Conservation (phyloP, 2,329 filamentous ascomycete genomes). For the Trichoderma polysporum region DNA sequence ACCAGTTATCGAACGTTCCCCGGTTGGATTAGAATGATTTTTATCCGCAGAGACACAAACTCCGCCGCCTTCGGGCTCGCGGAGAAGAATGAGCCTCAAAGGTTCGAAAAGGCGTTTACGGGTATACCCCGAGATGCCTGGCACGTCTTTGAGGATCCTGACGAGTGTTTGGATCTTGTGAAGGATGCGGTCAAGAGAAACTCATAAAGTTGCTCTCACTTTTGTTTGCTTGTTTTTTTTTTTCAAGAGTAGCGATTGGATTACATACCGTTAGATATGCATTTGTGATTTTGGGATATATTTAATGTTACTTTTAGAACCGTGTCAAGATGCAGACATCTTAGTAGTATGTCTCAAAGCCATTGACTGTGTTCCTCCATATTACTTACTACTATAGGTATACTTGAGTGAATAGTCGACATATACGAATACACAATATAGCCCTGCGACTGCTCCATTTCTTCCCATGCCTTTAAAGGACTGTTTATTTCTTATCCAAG, state of each 20-base stretch:
- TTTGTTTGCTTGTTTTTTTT: not conserved
- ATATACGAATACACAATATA: not conserved
- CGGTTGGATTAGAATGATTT: constrained; percentile 78
- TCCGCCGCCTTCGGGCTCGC: constrained; percentile 68
- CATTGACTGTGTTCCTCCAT: not conserved
- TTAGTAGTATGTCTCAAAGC: not conserved
- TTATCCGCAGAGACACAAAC: constrained; percentile 80
- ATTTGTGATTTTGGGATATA: not conserved
- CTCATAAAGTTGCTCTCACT: not conserved
- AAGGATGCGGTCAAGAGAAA: constrained; percentile 27
- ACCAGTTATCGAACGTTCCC: constrained; percentile 61
- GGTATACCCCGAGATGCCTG: constrained; percentile 69
- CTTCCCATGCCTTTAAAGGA: not conserved
- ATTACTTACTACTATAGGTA: not conserved
- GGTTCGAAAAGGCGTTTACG: constrained; percentile 83
- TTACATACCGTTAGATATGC: not conserved
- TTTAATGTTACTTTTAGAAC: not conserved
- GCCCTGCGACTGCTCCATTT: not conserved
- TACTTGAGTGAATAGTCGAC: not conserved
- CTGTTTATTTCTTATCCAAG: not conserved
- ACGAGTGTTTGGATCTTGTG: constrained; percentile 54
- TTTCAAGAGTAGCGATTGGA: not conserved
- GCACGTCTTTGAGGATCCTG: constrained; percentile 78
- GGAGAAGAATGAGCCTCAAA: constrained; percentile 68
- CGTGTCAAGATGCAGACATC: not conserved